Evolutionary conservation across 2,329 filamentous ascomycete genomes (phyloP).

Genomic region (Colletotrichum sidae): DNA sequence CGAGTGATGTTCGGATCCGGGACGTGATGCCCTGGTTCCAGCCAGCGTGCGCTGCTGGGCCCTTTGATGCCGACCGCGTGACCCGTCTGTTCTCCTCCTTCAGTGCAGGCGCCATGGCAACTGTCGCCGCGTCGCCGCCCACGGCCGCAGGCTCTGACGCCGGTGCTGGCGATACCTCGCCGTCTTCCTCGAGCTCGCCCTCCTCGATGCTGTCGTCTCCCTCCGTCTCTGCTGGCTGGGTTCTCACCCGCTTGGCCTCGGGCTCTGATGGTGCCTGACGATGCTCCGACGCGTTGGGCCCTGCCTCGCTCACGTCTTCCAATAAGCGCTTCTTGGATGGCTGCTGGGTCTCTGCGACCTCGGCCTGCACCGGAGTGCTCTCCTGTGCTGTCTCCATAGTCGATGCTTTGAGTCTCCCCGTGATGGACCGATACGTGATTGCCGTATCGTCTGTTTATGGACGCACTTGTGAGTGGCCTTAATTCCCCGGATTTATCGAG

Average conservation of each 20-base stretch:
- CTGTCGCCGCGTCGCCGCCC: background rate
- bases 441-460: too few relatives aligned
- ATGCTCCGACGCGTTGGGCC: slow-evolving; percentile 19
- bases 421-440: too few relatives aligned
- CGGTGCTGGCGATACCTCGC: slow-evolving; percentile 9
- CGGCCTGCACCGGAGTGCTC: background rate
- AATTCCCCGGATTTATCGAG: too few relatives aligned
- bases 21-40: slow-evolving; percentile 37
- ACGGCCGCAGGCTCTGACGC: slow-evolving; percentile 11
- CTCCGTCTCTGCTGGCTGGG: background rate
- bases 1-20: slow-evolving; percentile 33
- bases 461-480: too few relatives aligned
- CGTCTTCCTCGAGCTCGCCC: slow-evolving; percentile 47
- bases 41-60: slow-evolving; percentile 10
- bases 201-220: slow-evolving; percentile 44
- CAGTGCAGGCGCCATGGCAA: background rate
- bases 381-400: slow-evolving; percentile 30
- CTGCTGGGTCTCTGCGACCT: slow-evolving; percentile 6
- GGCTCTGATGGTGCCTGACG: slow-evolving; percentile 28
- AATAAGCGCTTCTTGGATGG: slow-evolving; percentile 44
- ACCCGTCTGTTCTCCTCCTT: slow-evolving; percentile 9
- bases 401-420: too few relatives aligned
- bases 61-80: slow-evolving; percentile 22
- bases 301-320: slow-evolving; percentile 39
- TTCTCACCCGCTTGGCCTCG: slow-evolving; percentile 40